A percentile compares a stretch with the other conserved stretches of the same genome.
phyloP scores from a whole-genome alignment of 805 yeast genomes.

The Wickerhamomyces queroliae region DNA sequence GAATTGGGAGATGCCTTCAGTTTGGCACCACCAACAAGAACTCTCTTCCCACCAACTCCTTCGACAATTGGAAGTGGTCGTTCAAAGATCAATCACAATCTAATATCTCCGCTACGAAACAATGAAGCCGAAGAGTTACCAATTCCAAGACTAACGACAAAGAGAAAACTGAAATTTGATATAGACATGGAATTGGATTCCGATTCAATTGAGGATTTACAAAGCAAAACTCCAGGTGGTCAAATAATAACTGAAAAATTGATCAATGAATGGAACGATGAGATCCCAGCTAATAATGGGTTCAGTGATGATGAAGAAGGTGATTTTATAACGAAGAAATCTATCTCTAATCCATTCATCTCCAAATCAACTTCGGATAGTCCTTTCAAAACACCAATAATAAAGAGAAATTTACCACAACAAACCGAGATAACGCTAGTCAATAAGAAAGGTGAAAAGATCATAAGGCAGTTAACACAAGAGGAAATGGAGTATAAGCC shows the following conservation, averaged over 20 bases:
- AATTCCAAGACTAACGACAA: slow-evolving; percentile 14
- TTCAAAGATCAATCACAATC: slow-evolving; percentile 9
- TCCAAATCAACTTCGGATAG: slow-evolving; percentile 2
- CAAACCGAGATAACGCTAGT: slow-evolving; percentile 24
- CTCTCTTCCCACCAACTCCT: slow-evolving; percentile 24
- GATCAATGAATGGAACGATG: slow-evolving; percentile 28
- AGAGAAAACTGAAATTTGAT: slow-evolving; percentile 16
- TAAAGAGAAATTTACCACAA: slow-evolving; percentile 16
- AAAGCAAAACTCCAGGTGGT: slow-evolving; percentile 28
- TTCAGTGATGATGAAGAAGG: slow-evolving; percentile 15
- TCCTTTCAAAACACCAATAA: slow-evolving; percentile 4
- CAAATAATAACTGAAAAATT: slow-evolving; percentile 26
- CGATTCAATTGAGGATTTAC: slow-evolving; percentile 5
- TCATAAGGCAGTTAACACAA: slow-evolving; percentile 15
- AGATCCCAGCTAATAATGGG: slow-evolving; percentile 9
- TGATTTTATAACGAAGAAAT: slow-evolving; percentile 8
- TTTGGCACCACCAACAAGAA: slow-evolving; percentile 8
- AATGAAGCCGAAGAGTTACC: slow-evolving; percentile 6
- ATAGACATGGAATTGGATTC: slow-evolving; percentile 8
- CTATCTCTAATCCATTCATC: slow-evolving; percentile 19
- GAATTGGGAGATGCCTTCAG: slow-evolving; percentile 9
- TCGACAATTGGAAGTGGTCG: slow-evolving; percentile 24
- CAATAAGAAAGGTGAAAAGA: slow-evolving; percentile 29
- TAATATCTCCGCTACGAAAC: slow-evolving; percentile 6
- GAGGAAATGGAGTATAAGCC: slow-evolving; percentile 24